Percentiles rank a stretch among this genome's conserved stretches.
These are phyloP conservation scores for Funneliformis geosporum DNA, from an alignment of 192 early-diverging fungal species.

Conservation along the genomic window DNA sequence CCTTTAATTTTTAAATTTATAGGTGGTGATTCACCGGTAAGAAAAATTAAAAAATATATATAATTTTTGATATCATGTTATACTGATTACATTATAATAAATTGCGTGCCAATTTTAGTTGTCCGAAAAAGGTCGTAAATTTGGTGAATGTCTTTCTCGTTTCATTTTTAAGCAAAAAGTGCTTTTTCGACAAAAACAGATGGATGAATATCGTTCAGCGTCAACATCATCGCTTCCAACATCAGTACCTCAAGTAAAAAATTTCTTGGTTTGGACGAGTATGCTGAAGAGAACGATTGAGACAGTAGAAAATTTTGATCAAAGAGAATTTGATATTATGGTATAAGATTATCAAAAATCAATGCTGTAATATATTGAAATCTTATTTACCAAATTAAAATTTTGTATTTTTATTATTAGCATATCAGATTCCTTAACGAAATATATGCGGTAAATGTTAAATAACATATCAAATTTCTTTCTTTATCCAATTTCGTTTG, in stretches of 20 bases:
- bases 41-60: not conserved
- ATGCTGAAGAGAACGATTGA: constrained; percentile 83
- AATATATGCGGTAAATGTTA: constrained; percentile 78
- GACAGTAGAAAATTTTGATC: constrained; percentile 81
- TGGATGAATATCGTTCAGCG: constrained; percentile 21
- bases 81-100: not conserved
- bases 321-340: constrained; percentile 75
- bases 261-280: constrained; percentile 79
- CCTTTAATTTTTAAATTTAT: not conserved
- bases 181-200: constrained; percentile 47
- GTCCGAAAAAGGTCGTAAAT: constrained; percentile 68
- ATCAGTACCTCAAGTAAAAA: constrained; percentile 31
- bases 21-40: constrained; percentile 36
- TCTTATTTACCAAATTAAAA: not conserved
- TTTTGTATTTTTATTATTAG: constrained; percentile 33
- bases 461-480: not conserved
- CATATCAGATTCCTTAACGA: constrained; percentile 86
- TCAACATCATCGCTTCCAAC: not conserved
- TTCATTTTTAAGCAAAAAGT: constrained; percentile 72
- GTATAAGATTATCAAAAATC: constrained; percentile 16
- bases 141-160: constrained; percentile 70
- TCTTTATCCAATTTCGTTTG: not conserved
- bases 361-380: not conserved
- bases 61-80: not conserved
- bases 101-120: constrained; percentile 74